Base-by-base conservation (phyloP, 148 eudicot species). In the Amaranthus palmeri region DNA sequence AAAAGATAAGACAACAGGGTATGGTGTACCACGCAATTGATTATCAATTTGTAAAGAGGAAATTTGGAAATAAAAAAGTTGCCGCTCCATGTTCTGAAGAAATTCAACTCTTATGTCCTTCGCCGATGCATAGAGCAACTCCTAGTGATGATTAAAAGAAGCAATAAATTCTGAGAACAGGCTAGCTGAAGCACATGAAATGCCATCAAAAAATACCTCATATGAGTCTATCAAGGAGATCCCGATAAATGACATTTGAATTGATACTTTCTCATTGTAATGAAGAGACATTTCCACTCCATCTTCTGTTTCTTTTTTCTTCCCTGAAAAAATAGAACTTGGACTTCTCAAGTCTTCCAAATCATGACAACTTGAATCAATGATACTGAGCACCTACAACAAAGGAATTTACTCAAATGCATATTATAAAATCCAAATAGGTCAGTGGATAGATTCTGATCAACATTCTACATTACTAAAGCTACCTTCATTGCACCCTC, bases 401-500 rank as follows among this genome's bases (percentile, higher is more conserved):
- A 70, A 17, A 65, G n/a, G 70, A 49, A 56, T 13, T 5, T 61
- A 69, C 42, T 64, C 41, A 43, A 3, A 48, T 52, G 61, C 54
- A n/a, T 15, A 80, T 42, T 45, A 77, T 68, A 61, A 15, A 59
- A 61, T 42, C 43, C 54, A 55, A 25, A 25, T 25, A 25, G 36
- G 36, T 25, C 10, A 13, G 7, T 42, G 36, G 45, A 65, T 18
- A 13, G 3, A 67, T 15, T 10, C 47, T 47, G 18, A 46, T 36
- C 5, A 5, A 68, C 50, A 81, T 42, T 56, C 5, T 7, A 68
- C 50, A 81, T 42, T 56, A 50, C 57, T 12, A 68, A 15, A 63
- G 61, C 63, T 54, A 93, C 98, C 97, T 93, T 93, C 72, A 86
- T 75, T 74, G 92, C 98, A 76, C 97, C 97, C 88, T 93, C 98